These are phyloP conservation scores for Neurospora sp. DNA, from an alignment of 495 filamentous ascomycete genomes.

Conservation along the genomic window DNA sequence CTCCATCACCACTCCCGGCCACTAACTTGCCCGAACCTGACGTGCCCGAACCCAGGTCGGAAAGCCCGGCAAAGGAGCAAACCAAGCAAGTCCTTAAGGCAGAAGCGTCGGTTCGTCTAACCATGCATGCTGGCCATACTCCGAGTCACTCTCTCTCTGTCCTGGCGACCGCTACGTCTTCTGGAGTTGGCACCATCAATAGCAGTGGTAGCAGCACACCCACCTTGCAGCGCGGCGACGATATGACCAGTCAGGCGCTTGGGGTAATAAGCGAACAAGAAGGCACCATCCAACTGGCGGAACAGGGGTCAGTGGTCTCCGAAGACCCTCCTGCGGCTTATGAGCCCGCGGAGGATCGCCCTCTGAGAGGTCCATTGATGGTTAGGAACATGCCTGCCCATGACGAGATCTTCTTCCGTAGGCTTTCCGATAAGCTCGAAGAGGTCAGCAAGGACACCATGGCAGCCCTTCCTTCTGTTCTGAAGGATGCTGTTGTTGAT, in stretches of 20 bases:
- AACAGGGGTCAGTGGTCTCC: neutral
- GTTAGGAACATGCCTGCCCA: constrained; percentile 35
- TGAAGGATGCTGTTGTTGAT: constrained; percentile 16
- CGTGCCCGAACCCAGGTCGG: constrained; percentile 7
- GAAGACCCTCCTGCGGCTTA: constrained; percentile 16
- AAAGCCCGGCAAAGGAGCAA: constrained; percentile 16
- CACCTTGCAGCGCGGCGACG: constrained; percentile 16
- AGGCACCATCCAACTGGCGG: neutral
- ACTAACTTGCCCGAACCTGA: constrained; percentile 5
- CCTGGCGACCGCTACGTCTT: constrained; percentile 27
- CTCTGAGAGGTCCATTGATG: constrained; percentile 34
- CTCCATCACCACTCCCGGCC: constrained; percentile 12
- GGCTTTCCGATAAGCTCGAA: constrained; percentile 34
- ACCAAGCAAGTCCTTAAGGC: constrained; percentile 32
- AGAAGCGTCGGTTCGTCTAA: constrained; percentile 31
- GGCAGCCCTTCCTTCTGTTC: constrained; percentile 29
- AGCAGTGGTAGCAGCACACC: constrained; percentile 34
- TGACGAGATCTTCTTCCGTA: constrained; percentile 36
- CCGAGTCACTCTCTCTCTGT: constrained; percentile 37
- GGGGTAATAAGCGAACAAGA: constrained; percentile 3
- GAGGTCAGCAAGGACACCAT: constrained; percentile 24
- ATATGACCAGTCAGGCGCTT: constrained; percentile 6
- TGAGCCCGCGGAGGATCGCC: constrained; percentile 24
- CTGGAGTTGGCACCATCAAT: constrained; percentile 23
- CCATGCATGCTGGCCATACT: constrained; percentile 41